A percentile compares a stretch with the other conserved stretches of the same genome.
These are phyloP conservation scores for Astrephomene gubernaculifera DNA, from an alignment of 139 green algal genomes.

Conservation along the genomic window DNA sequence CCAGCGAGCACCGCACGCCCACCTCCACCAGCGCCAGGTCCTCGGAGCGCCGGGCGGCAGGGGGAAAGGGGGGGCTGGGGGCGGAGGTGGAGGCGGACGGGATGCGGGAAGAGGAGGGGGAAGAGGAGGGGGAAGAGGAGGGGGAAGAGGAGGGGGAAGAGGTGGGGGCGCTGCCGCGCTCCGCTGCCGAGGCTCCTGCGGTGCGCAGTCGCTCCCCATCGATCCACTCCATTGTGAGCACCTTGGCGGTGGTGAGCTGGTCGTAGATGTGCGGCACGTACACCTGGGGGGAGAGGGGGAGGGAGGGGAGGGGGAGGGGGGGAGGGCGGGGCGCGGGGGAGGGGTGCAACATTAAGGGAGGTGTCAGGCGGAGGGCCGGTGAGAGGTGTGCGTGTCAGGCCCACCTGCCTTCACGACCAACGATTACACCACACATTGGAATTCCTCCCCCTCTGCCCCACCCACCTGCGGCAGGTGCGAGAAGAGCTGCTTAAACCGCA, in stretches of 20 bases:
- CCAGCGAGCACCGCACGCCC: slow-evolving; percentile 76
- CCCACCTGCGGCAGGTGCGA: slow-evolving; percentile 52
- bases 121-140: background rate
- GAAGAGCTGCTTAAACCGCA: slow-evolving; percentile 61
- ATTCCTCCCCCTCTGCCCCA: background rate
- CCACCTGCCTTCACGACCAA: background rate
- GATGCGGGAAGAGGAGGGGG: background rate
- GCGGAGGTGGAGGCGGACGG: background rate
- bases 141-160: background rate
- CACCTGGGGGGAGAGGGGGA: slow-evolving; percentile 56
- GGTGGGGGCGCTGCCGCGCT: background rate
- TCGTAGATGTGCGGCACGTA: slow-evolving; percentile 57
- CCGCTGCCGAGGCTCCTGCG: slow-evolving; percentile 20
- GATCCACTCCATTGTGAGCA: slow-evolving; percentile 94
- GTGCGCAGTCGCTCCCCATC: slow-evolving; percentile 83
- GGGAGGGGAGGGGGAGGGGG: slow-evolving; percentile 7
- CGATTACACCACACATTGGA: background rate
- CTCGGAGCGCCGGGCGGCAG: slow-evolving; percentile 50
- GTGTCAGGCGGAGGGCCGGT: too few species aligned
- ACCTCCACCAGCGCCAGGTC: slow-evolving; percentile 91
- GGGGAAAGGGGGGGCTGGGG: too few species aligned
- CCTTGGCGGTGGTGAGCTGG: slow-evolving; percentile 59
- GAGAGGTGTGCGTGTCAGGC: too few species aligned
- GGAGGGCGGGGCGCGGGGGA: background rate
- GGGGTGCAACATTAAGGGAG: too few species aligned